These are phyloP conservation scores for Aspergillus puulaauensis DNA, from an alignment of 2,329 filamentous ascomycete species.

Conservation along the genomic window DNA sequence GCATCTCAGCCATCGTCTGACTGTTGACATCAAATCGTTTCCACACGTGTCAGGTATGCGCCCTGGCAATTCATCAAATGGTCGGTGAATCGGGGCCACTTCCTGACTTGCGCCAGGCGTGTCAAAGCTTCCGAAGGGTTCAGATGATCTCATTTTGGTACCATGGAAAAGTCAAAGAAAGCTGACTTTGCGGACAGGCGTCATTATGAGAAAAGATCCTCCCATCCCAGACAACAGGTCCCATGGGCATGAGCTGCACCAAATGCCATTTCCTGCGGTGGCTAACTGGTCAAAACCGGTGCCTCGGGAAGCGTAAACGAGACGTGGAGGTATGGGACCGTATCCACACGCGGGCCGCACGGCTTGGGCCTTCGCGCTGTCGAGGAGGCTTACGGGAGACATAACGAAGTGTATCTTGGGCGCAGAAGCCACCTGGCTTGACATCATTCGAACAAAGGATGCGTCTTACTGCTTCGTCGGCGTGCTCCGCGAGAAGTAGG, in stretches of 20 bases:
- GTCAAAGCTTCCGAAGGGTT: neutral
- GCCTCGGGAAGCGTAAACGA: neutral
- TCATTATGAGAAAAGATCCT: neutral
- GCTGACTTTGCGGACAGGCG: neutral
- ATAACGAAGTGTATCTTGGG: constrained; percentile 12
- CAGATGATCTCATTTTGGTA: neutral
- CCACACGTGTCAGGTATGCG: neutral
- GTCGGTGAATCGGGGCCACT: neutral
- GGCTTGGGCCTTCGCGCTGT: neutral
- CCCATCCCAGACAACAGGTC: neutral
- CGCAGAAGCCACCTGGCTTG: constrained; percentile 14
- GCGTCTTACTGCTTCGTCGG: constrained; percentile 1
- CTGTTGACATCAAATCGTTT: neutral
- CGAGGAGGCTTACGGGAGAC: constrained; percentile 3
- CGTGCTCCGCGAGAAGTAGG: neutral
- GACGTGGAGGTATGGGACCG: neutral
- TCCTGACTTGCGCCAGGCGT: neutral
- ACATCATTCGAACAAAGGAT: constrained; percentile 12
- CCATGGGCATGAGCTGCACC: neutral
- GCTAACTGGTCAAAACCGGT: neutral
- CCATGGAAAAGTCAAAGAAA: neutral
- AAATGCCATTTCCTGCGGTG: neutral
- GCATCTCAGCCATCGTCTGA: neutral
- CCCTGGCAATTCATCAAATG: neutral
- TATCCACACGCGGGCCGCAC: neutral